Conservation (phyloP, 108 stramenopile genomes). For the Cyclotella cryptica region DNA sequence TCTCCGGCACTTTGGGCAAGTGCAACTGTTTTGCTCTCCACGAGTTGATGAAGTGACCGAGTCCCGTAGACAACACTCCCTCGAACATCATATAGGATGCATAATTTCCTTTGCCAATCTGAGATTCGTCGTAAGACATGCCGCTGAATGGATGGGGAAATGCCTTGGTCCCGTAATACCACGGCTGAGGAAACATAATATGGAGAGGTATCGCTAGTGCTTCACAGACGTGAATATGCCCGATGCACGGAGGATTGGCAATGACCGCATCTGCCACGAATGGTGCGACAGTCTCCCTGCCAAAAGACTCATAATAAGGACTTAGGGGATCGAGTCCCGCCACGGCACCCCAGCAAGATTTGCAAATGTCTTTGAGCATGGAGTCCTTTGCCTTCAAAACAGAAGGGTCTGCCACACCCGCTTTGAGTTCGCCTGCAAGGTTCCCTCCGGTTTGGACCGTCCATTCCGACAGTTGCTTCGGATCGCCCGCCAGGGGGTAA, state of each 20-base stretch:
- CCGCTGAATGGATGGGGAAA: slow-evolving; percentile 86
- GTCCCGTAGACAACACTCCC: slow-evolving; percentile 32
- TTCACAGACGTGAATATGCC: slow-evolving; percentile 87
- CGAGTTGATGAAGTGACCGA: slow-evolving; percentile 47
- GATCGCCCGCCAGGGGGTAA: slow-evolving; percentile 88
- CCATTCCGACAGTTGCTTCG: slow-evolving; percentile 65
- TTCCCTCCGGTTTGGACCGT: slow-evolving; percentile 73
- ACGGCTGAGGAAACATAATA: slow-evolving; percentile 91
- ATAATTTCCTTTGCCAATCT: slow-evolving; percentile 21
- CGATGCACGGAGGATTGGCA: slow-evolving; percentile 81
- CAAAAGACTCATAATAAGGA: slow-evolving; percentile 23
- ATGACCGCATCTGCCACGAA: slow-evolving; percentile 87
- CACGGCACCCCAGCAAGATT: slow-evolving; percentile 76
- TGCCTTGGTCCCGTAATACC: slow-evolving; percentile 69
- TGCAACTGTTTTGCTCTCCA: slow-evolving; percentile 52
- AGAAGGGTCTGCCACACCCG: slow-evolving; percentile 37
- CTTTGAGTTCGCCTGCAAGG: slow-evolving; percentile 52
- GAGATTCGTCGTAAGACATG: slow-evolving; percentile 49
- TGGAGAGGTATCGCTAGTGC: slow-evolving; percentile 84
- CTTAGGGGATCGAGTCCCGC: slow-evolving; percentile 59
- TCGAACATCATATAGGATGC: slow-evolving; percentile 63
- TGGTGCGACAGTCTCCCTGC: slow-evolving; percentile 32
- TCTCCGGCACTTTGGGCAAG: slow-evolving; percentile 47
- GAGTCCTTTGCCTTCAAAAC: slow-evolving; percentile 60
- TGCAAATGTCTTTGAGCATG: slow-evolving; percentile 71